Percentiles rank a stretch among this genome's conserved stretches.
Evolutionary conservation across 208 protist genomes (phyloP).

Genomic region (Wallacemonas sp.): DNA sequence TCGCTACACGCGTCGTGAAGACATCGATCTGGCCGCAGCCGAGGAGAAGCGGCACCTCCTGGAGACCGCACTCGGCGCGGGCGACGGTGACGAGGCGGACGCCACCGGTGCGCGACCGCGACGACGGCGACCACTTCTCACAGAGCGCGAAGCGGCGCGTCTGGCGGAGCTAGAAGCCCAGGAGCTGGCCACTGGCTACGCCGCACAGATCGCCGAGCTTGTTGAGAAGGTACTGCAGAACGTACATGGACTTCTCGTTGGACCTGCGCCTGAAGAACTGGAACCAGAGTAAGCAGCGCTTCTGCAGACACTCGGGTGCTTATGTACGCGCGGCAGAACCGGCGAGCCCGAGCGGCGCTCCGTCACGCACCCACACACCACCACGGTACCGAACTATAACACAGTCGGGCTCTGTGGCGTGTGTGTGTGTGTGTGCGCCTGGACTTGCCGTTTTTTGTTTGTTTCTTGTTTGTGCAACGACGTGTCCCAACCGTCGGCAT

Average conservation of each 20-base stretch:
- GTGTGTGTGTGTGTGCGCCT: too few relatives aligned
- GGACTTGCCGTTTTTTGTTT: too few relatives aligned
- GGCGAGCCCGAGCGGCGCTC: too few relatives aligned
- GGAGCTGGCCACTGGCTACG: constrained; percentile 35
- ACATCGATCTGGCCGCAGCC: constrained; percentile 26
- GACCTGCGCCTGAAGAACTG: not conserved
- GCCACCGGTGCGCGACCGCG: not conserved
- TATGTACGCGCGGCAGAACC: not conserved
- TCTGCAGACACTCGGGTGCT: too few relatives aligned
- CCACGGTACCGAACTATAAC: too few relatives aligned
- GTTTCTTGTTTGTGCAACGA: too few relatives aligned
- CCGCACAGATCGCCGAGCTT: constrained; percentile 61
- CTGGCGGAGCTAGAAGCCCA: not conserved
- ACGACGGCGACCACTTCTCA: not conserved
- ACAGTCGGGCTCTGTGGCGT: too few relatives aligned
- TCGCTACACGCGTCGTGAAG: constrained; percentile 47
- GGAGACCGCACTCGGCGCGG: not conserved
- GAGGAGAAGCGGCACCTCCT: constrained; percentile 28
- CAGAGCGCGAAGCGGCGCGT: constrained; percentile 13
- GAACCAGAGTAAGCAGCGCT: not conserved
- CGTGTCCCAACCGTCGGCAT: too few relatives aligned
- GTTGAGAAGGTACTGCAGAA: constrained; percentile 78
- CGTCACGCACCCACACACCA: too few relatives aligned
- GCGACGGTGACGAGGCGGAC: not conserved
- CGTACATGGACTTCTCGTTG: constrained; percentile 45